Evolutionary conservation across 2,329 filamentous ascomycete genomes (phyloP), one percentile per base, ranked within the genome.

Genomic region (Colletotrichum incanum): DNA sequence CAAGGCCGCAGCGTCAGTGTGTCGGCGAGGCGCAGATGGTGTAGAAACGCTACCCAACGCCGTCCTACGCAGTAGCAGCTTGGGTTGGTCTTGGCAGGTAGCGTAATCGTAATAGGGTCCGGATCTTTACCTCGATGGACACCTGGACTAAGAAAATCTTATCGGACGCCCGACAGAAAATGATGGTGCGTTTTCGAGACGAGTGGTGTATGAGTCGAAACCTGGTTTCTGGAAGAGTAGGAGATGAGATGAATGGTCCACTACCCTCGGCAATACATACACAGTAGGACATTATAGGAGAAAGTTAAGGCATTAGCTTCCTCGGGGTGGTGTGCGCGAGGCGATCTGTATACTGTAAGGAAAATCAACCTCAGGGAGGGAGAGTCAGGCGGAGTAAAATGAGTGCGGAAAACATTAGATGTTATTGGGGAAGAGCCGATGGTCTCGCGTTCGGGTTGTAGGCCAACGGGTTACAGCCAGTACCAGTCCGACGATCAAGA

Each of bases 41-140:
- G 52, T 20, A 59, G 50, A 72, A 68, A 62, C 69, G 31, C 55
- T 49, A 47, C 50, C 26, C 26, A 58, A 61, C 55, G 26, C 64
- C 64, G 49, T 67, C 64, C 56, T 67, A 71, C 58, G 52, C 69
- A 72, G 69, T 68, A 68, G 69, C 52, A 54, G 50, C 65, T 72
- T 64, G 67, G 43, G 12, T 9, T 37, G 26, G 28, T 59, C 54
- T 65, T 65, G 69, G 69, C 65, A 63, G 41, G 50, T 23, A 47
- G 31, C 34, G 47, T 11, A 39, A 55, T 66, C 39, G 54, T 55
- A 55, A 55, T 66, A 55, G 47, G 31, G 54, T 61, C 55, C 47
- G 31, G 39, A 56, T 50, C 47, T 49, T 65, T 56, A 41, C 62
- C 63, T 43, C 14, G 37, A 56, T 59, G 54, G 54, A 39, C 39